Conservation (phyloP, 2,329 filamentous ascomycete species). For the Sporothrix variecibatus region DNA sequence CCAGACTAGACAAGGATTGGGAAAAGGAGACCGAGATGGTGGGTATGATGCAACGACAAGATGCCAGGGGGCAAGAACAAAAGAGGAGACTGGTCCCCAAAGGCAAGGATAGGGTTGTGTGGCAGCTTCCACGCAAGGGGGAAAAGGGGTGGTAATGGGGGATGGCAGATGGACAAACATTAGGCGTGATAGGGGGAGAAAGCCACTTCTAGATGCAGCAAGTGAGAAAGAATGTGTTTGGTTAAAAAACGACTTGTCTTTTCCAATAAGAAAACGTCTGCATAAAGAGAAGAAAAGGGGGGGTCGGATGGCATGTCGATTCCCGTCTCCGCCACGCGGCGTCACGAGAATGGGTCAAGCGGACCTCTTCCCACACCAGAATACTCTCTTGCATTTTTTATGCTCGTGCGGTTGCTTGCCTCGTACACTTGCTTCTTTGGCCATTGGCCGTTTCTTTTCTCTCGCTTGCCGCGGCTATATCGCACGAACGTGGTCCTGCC, state of each 20-base stretch:
- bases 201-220: constrained; percentile 1
- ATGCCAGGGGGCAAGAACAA: background rate
- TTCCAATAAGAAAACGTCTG: background rate
- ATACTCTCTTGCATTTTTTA: background rate
- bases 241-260: constrained; percentile 13
- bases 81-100: constrained; percentile 4
- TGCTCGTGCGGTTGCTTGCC: constrained; percentile 18
- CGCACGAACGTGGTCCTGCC: constrained; percentile 19
- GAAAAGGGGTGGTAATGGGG: background rate
- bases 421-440: constrained; percentile 22
- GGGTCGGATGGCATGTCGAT: background rate
- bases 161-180: constrained; percentile 1
- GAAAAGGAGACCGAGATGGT: constrained; percentile 10
- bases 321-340: constrained; percentile 17
- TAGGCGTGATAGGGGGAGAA: background rate
- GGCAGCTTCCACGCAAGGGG: constrained; percentile 19
- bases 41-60: constrained; percentile 11
- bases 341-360: background rate
- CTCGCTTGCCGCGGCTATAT: background rate
- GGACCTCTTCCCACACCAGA: background rate
- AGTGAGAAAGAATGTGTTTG: background rate
- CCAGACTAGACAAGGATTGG: constrained; percentile 23
- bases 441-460: constrained; percentile 14
- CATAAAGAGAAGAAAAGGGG: background rate
- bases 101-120: constrained; percentile 16